A percentile compares a stretch with the other conserved stretches of the same genome.
These are phyloP conservation scores for Lithospermum erythrorhizon DNA, from an alignment of 257 asterid genomes.

Conservation along the genomic window DNA sequence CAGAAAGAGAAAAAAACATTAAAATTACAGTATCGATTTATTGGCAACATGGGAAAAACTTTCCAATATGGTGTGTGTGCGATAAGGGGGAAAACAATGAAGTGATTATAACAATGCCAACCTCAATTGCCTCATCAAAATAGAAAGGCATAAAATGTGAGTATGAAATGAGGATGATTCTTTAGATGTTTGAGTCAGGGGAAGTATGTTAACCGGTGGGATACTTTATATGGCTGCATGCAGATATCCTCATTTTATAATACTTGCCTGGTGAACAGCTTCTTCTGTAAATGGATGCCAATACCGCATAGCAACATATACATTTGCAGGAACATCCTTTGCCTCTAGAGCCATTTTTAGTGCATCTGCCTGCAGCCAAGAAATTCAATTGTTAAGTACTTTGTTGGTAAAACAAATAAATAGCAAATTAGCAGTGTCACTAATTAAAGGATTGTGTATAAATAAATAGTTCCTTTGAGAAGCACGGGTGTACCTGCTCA, in stretches of 20 bases:
- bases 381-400: constrained; percentile 3
- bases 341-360: constrained; percentile 52
- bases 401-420: not conserved
- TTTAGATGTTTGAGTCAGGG: not conserved
- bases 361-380: constrained; percentile 54
- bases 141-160: not conserved
- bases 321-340: constrained; percentile 53
- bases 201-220: not conserved
- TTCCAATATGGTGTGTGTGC: not conserved
- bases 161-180: not conserved
- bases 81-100: not conserved
- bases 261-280: constrained; percentile 72
- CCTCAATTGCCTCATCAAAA: not conserved
- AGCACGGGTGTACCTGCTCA: constrained; percentile 51
- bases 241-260: not conserved
- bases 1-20: constrained; percentile 2
- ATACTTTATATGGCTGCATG: not conserved
- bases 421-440: not conserved
- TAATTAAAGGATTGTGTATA: not conserved
- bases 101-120: not conserved
- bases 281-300: constrained; percentile 99
- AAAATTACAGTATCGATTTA: not conserved
- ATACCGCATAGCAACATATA: constrained; percentile 95
- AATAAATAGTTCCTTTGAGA: no score
- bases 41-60: not conserved